Evolutionary conservation across 257 asterid species (phyloP), one percentile per base, ranked within the genome.

Genomic region (Rehmannia glutinosa): DNA sequence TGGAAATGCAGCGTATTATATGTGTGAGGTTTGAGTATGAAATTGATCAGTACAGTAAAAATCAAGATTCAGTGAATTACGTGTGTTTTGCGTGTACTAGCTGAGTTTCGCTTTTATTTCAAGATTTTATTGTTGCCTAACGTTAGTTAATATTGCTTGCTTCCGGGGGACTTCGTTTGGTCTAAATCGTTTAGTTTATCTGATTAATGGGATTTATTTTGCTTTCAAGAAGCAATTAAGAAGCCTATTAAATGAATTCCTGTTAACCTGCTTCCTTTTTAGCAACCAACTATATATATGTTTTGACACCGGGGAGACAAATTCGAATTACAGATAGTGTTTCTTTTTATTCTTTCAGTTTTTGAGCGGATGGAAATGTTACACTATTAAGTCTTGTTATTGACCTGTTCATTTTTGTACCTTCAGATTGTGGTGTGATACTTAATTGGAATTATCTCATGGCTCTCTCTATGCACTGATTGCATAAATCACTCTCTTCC

Each of bases 401-500:
- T 71, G 66, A 46, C 68, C 45, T 9, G 72, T 12, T 28, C 4
- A 49, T 41, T 25, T 32, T 56, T 57, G 15, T 23, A 28, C 49
- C 21, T 78, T 47, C 85, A 84, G 86, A 77, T 82, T 70, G 76
- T 56, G 73, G 66, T 69, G 68, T 33, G 52, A 50, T 64, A 66
- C 51, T 47, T 52, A 45, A 46, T 39, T 62, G 47, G 67, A 51
- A 61, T 60, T 73, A 23, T 74, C 86, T 36, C 79, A 85, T 87
- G 88, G 95, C 83, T 67, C 70, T 65, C 68, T 80, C 73, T 16
- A 75, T 82, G 87, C 52, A 71, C 74, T 72, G 77, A 49, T 59
- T 10, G 55, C 20, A 69, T 75, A 27, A 17, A 39, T 66, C 75
- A 68, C 70, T 61, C 77, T 72, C 80, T 64, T 67, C 62, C 54